Evolutionary conservation across 164 flowering plant species (phyloP), one percentile per base, ranked within the genome.

Genomic region (Berberis thunbergii): DNA sequence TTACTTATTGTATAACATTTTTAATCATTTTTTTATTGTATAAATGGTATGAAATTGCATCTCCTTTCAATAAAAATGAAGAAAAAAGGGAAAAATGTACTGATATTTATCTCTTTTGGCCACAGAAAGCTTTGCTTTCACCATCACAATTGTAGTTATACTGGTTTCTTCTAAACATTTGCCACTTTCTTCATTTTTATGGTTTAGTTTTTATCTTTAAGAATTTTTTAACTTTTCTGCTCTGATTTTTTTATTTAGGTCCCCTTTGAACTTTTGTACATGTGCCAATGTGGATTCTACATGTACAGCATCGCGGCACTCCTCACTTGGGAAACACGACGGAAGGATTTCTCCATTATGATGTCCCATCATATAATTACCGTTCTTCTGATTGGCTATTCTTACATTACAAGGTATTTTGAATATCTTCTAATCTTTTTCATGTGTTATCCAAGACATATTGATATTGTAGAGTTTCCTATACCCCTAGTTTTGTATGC

Each of bases 251-350:
- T 66, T 59, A 61, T 74, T 49, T 83, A 90, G 98, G 86, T 66
- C 77, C 65, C 65, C 92, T 1, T 49, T 93, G 64, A 76, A 76
- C 85, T 93, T 62, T 71, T 61, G 71, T 93, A 93, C 76, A 82
- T 91, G 96, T 90, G 96, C 80, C 89, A 93, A 72, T 90, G 95
- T 78, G 98, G 98, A 43, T 93, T 93, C 75, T 91, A 90, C 75
- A 42, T 80, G 45, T 90, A 85, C 67, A 83, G 95, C 77, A 88
- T 88, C 64, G 85, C 76, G 46, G 96, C 97, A 10, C 85, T 93
- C 45, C 81, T 90, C 57, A 71, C 69, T 61, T 93, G 97, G 97
- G 98, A 93, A 65, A 93, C 98, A 63, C 89, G 96, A 62, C 74
- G 97, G 73, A 90, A 87, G 67, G 98, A 93, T 78, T 93, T 93